Conservation (phyloP, 2,329 filamentous ascomycete species). For the Pseudogymnoascus sp. region DNA sequence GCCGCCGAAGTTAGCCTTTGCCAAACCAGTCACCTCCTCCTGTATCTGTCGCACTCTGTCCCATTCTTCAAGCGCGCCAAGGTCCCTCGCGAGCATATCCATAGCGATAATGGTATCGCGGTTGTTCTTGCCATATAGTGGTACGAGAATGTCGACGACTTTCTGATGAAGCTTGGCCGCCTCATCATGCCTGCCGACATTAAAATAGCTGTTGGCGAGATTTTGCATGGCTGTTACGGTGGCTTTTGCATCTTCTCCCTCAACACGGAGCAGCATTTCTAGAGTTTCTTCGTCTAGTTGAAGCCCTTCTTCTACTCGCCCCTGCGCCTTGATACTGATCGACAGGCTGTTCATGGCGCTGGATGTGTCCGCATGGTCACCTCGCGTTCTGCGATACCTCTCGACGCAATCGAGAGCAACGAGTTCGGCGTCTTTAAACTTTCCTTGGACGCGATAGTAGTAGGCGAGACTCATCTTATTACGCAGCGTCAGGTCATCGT, state of each 20-base stretch:
- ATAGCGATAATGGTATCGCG: not conserved
- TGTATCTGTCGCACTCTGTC: not conserved
- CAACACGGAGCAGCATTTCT: not conserved
- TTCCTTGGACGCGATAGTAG: not conserved
- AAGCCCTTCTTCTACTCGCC: not conserved
- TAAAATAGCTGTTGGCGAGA: not conserved
- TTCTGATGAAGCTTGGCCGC: not conserved
- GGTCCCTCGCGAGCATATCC: not conserved
- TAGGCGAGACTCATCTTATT: slow-evolving; percentile 3
- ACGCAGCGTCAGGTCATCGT: not conserved
- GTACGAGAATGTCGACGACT: not conserved
- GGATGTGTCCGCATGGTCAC: not conserved
- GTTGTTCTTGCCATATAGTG: not conserved
- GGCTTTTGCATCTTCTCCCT: not conserved
- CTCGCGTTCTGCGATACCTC: not conserved
- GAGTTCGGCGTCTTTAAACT: not conserved
- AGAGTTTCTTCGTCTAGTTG: not conserved
- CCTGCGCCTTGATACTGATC: not conserved
- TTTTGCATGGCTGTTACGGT: not conserved
- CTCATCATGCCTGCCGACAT: not conserved
- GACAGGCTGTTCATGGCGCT: not conserved
- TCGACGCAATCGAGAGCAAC: not conserved
- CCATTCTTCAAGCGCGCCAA: not conserved
- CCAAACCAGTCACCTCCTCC: not conserved
- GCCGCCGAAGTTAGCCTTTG: not conserved